phyloP scores from a whole-genome alignment of 2,329 filamentous ascomycete genomes.

The Botrytis tulipae region DNA sequence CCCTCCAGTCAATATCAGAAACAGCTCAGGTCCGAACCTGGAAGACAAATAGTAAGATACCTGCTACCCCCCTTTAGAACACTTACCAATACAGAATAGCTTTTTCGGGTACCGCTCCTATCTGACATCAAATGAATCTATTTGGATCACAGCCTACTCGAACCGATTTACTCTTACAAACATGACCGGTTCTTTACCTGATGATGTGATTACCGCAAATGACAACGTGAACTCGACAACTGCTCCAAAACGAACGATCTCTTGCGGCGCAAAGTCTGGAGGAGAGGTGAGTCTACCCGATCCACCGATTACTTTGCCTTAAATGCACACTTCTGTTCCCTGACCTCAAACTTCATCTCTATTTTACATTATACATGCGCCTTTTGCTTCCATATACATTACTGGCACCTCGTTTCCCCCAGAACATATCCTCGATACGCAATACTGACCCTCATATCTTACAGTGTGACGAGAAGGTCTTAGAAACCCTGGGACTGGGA shows the following conservation, averaged over 20 bases:
- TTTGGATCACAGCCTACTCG: constrained; percentile 17
- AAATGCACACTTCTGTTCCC: neutral
- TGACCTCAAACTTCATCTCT: neutral
- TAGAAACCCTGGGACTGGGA: neutral
- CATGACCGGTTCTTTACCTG: constrained; percentile 11
- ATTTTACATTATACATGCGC: neutral
- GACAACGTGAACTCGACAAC: neutral
- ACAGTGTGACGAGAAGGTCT: constrained; percentile 8
- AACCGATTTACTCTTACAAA: constrained; percentile 14
- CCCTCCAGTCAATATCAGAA: constrained; percentile 4
- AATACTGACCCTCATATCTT: neutral
- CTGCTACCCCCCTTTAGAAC: neutral
- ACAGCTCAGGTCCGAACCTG: neutral
- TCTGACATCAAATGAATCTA: constrained; percentile 11
- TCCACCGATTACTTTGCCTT: neutral
- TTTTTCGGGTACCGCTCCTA: constrained; percentile 16
- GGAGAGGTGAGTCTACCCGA: neutral
- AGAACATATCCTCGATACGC: neutral
- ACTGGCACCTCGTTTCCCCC: neutral
- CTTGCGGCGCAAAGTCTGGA: constrained; percentile 12
- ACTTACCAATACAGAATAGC: neutral
- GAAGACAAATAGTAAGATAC: constrained; percentile 16
- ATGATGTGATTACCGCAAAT: constrained; percentile 5
- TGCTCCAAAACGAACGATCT: constrained; percentile 1
- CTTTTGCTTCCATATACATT: neutral